phyloP scores from a whole-genome alignment of 164 flowering plant species.

The grape (Vitis vinifera) region DNA sequence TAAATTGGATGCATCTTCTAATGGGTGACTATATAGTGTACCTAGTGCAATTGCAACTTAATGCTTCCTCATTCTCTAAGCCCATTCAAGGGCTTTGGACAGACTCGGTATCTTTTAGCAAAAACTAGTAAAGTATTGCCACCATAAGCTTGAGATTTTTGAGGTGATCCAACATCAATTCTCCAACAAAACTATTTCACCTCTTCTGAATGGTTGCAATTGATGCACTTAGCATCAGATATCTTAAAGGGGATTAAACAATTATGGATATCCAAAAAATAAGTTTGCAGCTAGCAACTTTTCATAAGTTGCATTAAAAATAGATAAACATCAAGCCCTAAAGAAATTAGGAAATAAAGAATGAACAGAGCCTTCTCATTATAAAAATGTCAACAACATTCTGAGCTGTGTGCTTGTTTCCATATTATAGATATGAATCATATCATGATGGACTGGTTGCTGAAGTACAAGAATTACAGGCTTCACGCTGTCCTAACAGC shows the following conservation, averaged over 20 bases:
- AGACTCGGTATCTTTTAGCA: background rate
- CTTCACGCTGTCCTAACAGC: too few species aligned
- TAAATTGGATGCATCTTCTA: too few species aligned
- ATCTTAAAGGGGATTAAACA: background rate
- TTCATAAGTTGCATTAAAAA: background rate
- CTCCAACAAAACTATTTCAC: background rate
- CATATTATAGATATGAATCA: background rate
- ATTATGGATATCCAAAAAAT: background rate
- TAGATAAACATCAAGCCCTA: background rate
- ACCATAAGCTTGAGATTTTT: background rate
- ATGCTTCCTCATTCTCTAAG: too few species aligned
- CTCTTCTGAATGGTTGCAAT: background rate
- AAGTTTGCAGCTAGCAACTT: background rate
- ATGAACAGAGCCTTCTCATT: background rate
- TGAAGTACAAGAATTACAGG: too few species aligned
- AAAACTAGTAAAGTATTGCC: background rate
- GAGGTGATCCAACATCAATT: background rate
- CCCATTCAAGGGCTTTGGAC: too few species aligned
- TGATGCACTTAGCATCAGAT: background rate
- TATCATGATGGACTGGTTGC: background rate
- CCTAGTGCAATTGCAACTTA: too few species aligned
- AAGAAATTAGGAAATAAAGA: background rate
- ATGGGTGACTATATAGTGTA: too few species aligned
- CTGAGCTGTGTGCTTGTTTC: background rate
- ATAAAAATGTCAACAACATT: background rate